A percentile compares a stretch with the other conserved stretches of the same genome.
These are phyloP conservation scores for Pestalotiopsis sp. DNA, from an alignment of 2,329 filamentous ascomycete species.

Conservation along the genomic window DNA sequence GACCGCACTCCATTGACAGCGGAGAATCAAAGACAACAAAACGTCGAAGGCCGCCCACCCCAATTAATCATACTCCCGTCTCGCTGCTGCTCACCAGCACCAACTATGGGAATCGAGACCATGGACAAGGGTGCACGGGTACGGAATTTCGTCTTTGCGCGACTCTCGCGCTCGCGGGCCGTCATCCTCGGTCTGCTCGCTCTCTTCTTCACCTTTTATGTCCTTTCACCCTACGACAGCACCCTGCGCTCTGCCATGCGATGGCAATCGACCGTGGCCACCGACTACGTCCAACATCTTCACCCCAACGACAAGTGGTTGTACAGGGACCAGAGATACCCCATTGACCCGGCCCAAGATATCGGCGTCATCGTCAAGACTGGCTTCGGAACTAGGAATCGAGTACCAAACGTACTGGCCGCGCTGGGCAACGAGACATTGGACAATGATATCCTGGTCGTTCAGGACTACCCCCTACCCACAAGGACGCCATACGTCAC, in stretches of 20 bases:
- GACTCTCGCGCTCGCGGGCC: slow-evolving; percentile 31
- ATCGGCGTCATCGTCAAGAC: slow-evolving; percentile 58
- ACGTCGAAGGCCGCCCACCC: background rate
- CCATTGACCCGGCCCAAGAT: slow-evolving; percentile 47
- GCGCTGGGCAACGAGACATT: slow-evolving; percentile 44
- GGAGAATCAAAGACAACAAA: background rate
- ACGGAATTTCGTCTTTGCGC: slow-evolving; percentile 15
- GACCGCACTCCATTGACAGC: background rate
- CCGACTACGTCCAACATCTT: slow-evolving; percentile 31
- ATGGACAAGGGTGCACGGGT: slow-evolving; percentile 12
- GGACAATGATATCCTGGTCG: slow-evolving; percentile 47
- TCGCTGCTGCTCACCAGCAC: background rate
- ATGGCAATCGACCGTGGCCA: slow-evolving; percentile 30
- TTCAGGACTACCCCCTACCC: slow-evolving; percentile 51
- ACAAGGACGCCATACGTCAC: slow-evolving; percentile 25
- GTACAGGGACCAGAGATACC: slow-evolving; percentile 38
- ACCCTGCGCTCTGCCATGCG: slow-evolving; percentile 29
- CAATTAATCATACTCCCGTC: slow-evolving; percentile 5
- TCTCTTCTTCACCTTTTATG: slow-evolving; percentile 31
- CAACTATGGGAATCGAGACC: slow-evolving; percentile 12
- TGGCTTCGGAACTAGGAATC: slow-evolving; percentile 55
- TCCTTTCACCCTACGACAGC: slow-evolving; percentile 31
- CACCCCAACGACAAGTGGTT: slow-evolving; percentile 45
- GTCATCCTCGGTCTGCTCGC: slow-evolving; percentile 23
- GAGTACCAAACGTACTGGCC: slow-evolving; percentile 48